Evolutionary conservation across 352 stramenopile species (phyloP), one percentile per base, ranked within the genome.

Genomic region (Pythium coloratum): DNA sequence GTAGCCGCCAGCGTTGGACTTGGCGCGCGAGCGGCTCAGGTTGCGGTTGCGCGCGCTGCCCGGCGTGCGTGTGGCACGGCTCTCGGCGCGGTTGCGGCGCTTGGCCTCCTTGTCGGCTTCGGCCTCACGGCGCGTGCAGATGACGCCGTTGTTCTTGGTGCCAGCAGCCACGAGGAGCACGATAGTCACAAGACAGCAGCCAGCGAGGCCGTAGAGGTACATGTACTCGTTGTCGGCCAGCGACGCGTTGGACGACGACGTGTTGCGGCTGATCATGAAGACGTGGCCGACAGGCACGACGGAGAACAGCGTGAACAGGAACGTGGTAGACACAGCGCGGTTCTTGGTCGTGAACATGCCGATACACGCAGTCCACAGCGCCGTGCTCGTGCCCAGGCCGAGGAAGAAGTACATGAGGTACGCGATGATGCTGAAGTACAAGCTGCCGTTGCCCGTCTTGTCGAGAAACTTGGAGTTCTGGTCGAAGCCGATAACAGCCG

Each of bases 391-490:
- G 34, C 85, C 85, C 20, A 91, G 70, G n/a, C 84, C 84, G 56
- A 88, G 69, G 74, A 93, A 89, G 53, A 93, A 91, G 80, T 87
- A 93, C 72, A 87, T 81, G 46, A 91, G 55, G 64, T 88, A 83
- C 40, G 78, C 65, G 3, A 91, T 73, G 24, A 91, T 64, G 55
- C 72, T 83, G 32, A 85, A 71, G 65, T 88, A 90, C 59, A 90
- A 46, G 7, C 71, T 77, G 1, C 73, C 79, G 30, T 80, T 76
- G 24, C 76, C 69, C 3, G 58, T 69, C 32, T 76, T 66, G 32
- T 76, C 64, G 1, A 90, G 66, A 36, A 84, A 71, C 16, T 73
- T 55, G 0, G 77, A 86, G 26, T 62, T 76, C 50, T 90, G 82
- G 69, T 92, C 84, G 46, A 89, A 86, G 53, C 81, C 84, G 14